Evolutionary conservation across 208 protist species (phyloP), one percentile per base, ranked within the genome.

Genomic region (Acanthamoeba royreba): DNA sequence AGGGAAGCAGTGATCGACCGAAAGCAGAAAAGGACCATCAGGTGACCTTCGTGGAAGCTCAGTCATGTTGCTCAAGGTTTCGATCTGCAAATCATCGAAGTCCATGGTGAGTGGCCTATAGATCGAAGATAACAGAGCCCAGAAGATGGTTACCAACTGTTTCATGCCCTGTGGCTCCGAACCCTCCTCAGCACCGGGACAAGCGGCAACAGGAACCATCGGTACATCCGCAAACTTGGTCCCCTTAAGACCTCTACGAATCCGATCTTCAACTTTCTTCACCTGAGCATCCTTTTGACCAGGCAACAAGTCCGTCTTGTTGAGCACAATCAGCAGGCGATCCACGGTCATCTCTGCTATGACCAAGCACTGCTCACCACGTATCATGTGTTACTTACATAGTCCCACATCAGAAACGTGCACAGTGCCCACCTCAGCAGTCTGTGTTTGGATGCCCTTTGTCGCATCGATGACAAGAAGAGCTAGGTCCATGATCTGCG

Each of bases 371-470:
- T 97, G 69, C 69, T 25, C 28, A 98, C 31, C 7, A 63, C 9
- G 8, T 17, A 42, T 5, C 28, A 11, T 15, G 4, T 17, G n/a
- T n/a, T 31, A 66, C 28, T n/a, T 4, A 28, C 31, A 63, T 55
- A 9, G 25, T 25, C 22, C 8, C 42, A 40, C 45, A 58, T 0
- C 0, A 0, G 1, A 77, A 22, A 77, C 35, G 4, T n/a, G 13
- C 33, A 81, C 69, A 92, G 19, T 25, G 69, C 69, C 33, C 43
- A 97, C 96, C 95, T 99, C 99, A 4, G 99, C 98, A 19, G 99
- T 99, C 94, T 99, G 99, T 17, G 98, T 99, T 95, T 99, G 99
- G 77, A 99, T 98, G 19, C 99, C 99, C 94, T 99, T 99, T 3
- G 89, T 97, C 2, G 98, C 98, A 95, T 99, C 99, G 22, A 99